Evolutionary conservation across 148 eudicot species (phyloP), one percentile per base, ranked within the genome.

Genomic region (Vaccinium vitisidaea): DNA sequence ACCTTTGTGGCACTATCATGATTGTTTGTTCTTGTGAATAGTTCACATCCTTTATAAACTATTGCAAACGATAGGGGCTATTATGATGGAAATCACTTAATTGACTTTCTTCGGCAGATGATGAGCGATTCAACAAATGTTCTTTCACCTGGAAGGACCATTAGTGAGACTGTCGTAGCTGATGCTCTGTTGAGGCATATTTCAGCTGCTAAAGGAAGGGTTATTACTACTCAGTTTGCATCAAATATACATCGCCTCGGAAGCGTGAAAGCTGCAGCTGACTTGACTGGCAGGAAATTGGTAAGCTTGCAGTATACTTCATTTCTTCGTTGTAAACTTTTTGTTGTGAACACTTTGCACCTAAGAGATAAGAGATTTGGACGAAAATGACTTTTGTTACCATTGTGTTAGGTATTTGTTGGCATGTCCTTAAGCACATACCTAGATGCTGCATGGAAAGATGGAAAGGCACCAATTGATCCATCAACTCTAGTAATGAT

Each of bases 221-320:
- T 97, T 80, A 94, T 97, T 84, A 93, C 99, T 10, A 95, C 99
- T 80, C 99, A 97, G 77, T 97, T 97, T 86, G 97, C 99, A 48
- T 97, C 99, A 87, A 97, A 97, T 83, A 97, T 97, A 83, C 99
- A 97, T 89, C 93, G 99, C 56, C 98, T 97, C 84, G 99, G 98
- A 74, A 97, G 99, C 84, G 93, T 97, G 23, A 97, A 97, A 91
- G 99, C 98, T 58, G 99, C 99, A 80, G 99, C 99, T 82, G 99
- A 95, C 91, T 89, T 93, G 83, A 93, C 98, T 59, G 98, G 98
- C 79, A 90, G 98, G 86, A 95, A 97, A 86, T 85, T 97, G 99
- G 99, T 97, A 95, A 83, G 92, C 39, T 69, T 25, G 19, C 18
- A 12, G 27, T 75, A 74, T 82, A n/a, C 59, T 88, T 80, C 32